Conservation (phyloP, 108 stramenopile genomes). For the Fragilaria crotonensis region DNA sequence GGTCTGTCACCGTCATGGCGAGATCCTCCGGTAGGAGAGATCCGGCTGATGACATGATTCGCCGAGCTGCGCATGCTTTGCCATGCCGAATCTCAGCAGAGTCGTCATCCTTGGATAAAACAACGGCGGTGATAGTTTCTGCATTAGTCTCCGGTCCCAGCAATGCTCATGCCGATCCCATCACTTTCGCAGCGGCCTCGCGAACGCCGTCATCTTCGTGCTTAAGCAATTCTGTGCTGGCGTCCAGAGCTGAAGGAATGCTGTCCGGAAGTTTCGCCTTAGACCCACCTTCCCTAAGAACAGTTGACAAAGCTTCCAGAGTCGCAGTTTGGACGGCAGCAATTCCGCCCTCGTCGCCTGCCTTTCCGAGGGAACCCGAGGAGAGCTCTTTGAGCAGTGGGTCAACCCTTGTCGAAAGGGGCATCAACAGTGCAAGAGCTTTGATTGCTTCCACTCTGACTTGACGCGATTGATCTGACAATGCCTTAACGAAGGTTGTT, state of each 20-base stretch:
- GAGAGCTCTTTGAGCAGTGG: conserved; percentile 90
- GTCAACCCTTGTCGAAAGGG: conserved; percentile 86
- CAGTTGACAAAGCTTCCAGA: conserved; percentile 68
- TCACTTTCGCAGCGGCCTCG: conserved; percentile 74
- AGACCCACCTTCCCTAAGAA: conserved; percentile 57
- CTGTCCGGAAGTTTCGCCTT: conserved; percentile 81
- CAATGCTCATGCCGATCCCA: conserved; percentile 63
- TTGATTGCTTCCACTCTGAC: conserved; percentile 78
- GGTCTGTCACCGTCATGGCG: too few relatives aligned
- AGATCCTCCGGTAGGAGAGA: too few relatives aligned
- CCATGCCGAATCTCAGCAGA: conserved; percentile 58
- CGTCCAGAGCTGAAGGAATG: conserved; percentile 76
- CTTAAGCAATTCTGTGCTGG: conserved; percentile 41
- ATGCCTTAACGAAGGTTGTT: conserved; percentile 98
- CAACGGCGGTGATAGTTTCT: conserved; percentile 30
- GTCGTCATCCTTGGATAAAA: conserved; percentile 31
- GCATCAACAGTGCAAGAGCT: conserved; percentile 86
- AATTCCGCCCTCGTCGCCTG: conserved; percentile 44
- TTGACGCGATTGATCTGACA: conserved; percentile 84
- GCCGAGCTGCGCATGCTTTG: conserved; percentile 59
- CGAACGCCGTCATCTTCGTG: conserved; percentile 78
- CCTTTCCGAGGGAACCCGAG: conserved; percentile 57
- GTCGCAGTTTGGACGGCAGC: conserved; percentile 84
- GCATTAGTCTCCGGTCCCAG: conserved; percentile 43
- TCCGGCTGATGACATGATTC: conserved; percentile 45